A percentile compares a stretch with the other conserved stretches of the same genome.
These are phyloP conservation scores for Zygoascus flipseniorum DNA, from an alignment of 805 yeast genomes.

Conservation along the genomic window DNA sequence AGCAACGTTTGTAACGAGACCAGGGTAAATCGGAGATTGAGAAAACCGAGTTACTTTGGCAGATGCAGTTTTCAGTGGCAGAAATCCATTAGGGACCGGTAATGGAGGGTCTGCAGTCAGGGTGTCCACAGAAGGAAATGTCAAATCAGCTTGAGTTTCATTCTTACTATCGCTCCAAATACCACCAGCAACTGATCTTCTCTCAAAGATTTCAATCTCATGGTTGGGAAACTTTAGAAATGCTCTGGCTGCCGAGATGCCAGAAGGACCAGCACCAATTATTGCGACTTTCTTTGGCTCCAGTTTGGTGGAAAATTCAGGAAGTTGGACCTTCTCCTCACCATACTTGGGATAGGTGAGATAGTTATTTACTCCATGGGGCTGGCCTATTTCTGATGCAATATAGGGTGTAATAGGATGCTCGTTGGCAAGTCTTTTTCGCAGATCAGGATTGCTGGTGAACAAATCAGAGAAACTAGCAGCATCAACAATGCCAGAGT, in stretches of 20 bases:
- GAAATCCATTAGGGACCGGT: not conserved
- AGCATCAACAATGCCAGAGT: not conserved
- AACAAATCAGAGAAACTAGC: not conserved
- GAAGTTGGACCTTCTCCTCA: not conserved
- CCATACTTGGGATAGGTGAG: conserved; percentile 3
- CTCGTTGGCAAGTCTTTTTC: not conserved
- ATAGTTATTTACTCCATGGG: not conserved
- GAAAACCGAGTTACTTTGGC: not conserved
- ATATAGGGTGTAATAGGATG: not conserved
- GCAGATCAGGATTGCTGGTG: not conserved
- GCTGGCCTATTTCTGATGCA: not conserved
- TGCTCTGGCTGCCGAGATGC: conserved; percentile 1
- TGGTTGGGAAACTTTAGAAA: conserved; percentile 2
- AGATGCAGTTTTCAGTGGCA: not conserved
- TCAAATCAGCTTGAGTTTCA: not conserved
- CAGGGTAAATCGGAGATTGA: conserved; percentile 3
- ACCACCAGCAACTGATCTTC: conserved; percentile 3
- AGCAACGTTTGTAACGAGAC: conserved; percentile 4
- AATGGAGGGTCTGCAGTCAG: conserved; percentile 4
- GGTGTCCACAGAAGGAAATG: conserved; percentile 1
- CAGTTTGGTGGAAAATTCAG: not conserved
- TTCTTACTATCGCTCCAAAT: conserved; percentile 1
- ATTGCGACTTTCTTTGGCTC: not conserved
- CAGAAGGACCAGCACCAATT: conserved; percentile 5
- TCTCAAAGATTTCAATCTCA: conserved; percentile 2